These are phyloP conservation scores for Exophiala sp. DNA, from an alignment of 2,329 filamentous ascomycete species.

Conservation along the genomic window DNA sequence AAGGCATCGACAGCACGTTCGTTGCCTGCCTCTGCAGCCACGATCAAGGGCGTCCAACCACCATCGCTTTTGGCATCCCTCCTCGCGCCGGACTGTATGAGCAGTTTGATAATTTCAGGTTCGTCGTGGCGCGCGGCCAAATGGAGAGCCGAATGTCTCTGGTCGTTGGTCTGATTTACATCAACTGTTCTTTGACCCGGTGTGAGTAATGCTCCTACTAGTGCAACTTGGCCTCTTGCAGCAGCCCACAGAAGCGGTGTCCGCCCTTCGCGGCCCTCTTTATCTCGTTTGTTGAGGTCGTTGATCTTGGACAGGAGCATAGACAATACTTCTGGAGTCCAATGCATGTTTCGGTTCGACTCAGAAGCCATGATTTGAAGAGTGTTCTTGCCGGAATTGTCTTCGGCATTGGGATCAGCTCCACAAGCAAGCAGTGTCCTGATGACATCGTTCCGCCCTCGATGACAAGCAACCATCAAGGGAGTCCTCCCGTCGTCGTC, in stretches of 20 bases:
- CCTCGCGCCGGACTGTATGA: constrained; percentile 38
- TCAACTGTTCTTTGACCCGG: constrained; percentile 32
- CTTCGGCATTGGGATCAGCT: constrained; percentile 11
- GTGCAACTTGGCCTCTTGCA: constrained; percentile 52
- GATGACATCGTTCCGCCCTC: constrained; percentile 11
- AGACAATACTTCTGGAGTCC: constrained; percentile 45
- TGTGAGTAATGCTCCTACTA: constrained; percentile 48
- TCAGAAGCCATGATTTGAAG: constrained; percentile 44
- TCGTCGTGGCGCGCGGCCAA: constrained; percentile 46
- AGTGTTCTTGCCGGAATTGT: constrained; percentile 21
- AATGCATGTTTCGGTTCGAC: constrained; percentile 41
- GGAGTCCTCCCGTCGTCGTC: constrained; percentile 11
- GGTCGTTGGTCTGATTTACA: constrained; percentile 41
- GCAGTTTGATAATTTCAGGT: constrained; percentile 32
- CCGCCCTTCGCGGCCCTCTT: constrained; percentile 50
- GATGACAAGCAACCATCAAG: constrained; percentile 12
- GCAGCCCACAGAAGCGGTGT: constrained; percentile 59
- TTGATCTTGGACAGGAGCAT: constrained; percentile 40
- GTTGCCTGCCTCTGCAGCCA: constrained; percentile 51
- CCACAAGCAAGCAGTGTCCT: constrained; percentile 8
- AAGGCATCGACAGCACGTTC: constrained; percentile 45
- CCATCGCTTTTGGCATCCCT: constrained; percentile 40
- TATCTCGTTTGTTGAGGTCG: constrained; percentile 43
- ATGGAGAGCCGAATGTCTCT: constrained; percentile 48
- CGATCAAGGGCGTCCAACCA: constrained; percentile 53